Conservation (phyloP, 352 stramenopile species). For the Phytopythium ostracodes region DNA sequence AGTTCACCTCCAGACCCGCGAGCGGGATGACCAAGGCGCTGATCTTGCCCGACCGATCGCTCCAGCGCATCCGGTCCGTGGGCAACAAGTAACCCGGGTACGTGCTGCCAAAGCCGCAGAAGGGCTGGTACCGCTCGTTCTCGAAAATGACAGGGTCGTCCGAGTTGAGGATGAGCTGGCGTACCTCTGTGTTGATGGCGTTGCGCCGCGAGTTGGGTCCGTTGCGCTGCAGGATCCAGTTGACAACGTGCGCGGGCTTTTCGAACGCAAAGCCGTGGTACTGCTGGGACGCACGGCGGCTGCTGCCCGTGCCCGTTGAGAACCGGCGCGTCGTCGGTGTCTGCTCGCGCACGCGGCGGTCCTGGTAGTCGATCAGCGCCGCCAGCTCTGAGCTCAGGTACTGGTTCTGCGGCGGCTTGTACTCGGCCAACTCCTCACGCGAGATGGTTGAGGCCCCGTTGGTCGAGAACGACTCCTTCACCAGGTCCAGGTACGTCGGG, state of each 20-base stretch:
- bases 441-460: conserved; percentile 23
- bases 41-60: conserved; percentile 71
- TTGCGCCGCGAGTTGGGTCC: conserved; percentile 32
- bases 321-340: conserved; percentile 28
- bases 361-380: conserved; percentile 76
- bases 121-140: conserved; percentile 85
- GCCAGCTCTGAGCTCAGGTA: conserved; percentile 65
- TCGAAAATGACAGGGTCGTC: conserved; percentile 81
- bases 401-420: conserved; percentile 42
- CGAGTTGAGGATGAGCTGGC: conserved; percentile 60
- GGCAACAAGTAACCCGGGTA: conserved; percentile 79
- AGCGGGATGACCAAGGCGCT: conserved; percentile 69
- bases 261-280: conserved; percentile 87
- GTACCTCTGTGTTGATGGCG: conserved; percentile 58
- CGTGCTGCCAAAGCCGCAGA: conserved; percentile 77
- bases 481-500: conserved; percentile 69
- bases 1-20: conserved; percentile 60
- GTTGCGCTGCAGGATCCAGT: conserved; percentile 59
- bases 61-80: conserved; percentile 81
- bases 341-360: conserved; percentile 59
- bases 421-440: conserved; percentile 39
- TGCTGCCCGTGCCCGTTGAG: conserved; percentile 18
- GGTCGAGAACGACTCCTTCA: conserved; percentile 40
- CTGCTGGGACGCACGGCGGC: conserved; percentile 30
- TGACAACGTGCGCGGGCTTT: conserved; percentile 66